Base-by-base conservation (phyloP, 2,329 filamentous ascomycete genomes). In the Bipolaris bicolor region DNA sequence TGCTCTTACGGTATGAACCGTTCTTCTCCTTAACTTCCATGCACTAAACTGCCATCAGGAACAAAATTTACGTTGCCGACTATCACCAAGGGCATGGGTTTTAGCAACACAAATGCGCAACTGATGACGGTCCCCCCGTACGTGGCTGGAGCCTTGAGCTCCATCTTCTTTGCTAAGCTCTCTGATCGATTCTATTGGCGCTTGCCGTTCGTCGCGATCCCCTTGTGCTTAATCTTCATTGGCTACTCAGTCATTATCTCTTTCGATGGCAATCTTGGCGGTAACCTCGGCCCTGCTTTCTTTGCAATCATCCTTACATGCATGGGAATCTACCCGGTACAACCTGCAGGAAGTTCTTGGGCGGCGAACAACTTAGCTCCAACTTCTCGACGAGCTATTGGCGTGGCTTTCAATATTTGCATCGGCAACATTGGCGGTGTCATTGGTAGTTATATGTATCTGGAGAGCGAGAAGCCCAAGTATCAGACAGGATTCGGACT, bases 281-380 rank as follows among this genome's bases (percentile, higher is more conserved):
- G 75, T 22, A 80, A 81, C 50, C 72, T 82, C 16, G 76, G 72
- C 0, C 62, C 77, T 0, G 77, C 77, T 50, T 81, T 80, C 58
- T 80, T 81, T 47, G 79, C 75, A 0, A 76, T 82, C 29, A 79
- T 77, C 37, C 63, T 83, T 4, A 77, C 80, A 0, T 80, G 73
- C 29, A 70, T 78, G 9, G 77, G 78, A 26, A 70, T 75, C 49
- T 75, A 74, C 49, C 71, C 72, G 6, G 64, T 73, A n/a, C 68
- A 68, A n/a, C 69, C 71, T 3, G 67, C 62, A 3, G 66, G 66
- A 47, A 68, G 61, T 22, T 68, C 72, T 1, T 75, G 70, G 72
- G 65, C 66, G 11, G 61, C 62, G n/a, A 69, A 72, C 53, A 75
- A 75, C 24, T 52, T 69, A 3, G 68, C 73, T 10, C 70, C 68